A percentile compares a stretch with the other conserved stretches of the same genome.
These are phyloP conservation scores for Arachis hypogaea DNA, from an alignment of 306 rosid genomes.

Conservation along the genomic window DNA sequence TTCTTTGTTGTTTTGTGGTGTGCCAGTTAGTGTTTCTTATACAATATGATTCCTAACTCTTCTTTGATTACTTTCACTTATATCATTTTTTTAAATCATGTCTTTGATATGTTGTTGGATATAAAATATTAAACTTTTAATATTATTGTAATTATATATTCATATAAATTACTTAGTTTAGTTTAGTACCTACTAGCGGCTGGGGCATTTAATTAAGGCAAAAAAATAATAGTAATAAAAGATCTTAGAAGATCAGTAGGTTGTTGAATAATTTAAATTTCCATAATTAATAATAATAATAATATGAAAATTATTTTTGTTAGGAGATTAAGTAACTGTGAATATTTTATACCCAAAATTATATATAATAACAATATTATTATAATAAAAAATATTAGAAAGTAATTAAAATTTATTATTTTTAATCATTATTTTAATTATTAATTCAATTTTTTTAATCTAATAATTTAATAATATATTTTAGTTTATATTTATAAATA, in stretches of 20 bases:
- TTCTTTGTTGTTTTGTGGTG: slow-evolving; percentile 31
- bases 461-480: too few species aligned
- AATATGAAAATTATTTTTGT: too few species aligned
- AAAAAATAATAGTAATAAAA: slow-evolving; percentile 7
- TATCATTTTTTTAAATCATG: slow-evolving; percentile 1
- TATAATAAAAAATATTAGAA: too few species aligned
- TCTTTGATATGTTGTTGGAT: slow-evolving; percentile 21
- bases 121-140: slow-evolving; percentile 23
- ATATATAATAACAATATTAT: too few species aligned
- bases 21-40: slow-evolving; percentile 43
- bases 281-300: too few species aligned
- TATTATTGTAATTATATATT: slow-evolving; percentile 26
- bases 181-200: slow-evolving; percentile 6
- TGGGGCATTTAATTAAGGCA: slow-evolving; percentile 6
- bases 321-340: too few species aligned
- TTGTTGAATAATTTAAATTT: too few species aligned
- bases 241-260: not conserved
- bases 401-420: too few species aligned
- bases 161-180: slow-evolving; percentile 7
- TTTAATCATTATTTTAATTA: too few species aligned
- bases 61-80: slow-evolving; percentile 20
- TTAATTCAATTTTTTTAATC: too few species aligned
- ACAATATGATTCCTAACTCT: slow-evolving; percentile 23
- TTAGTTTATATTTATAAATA: too few species aligned
- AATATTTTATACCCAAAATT: too few species aligned